Evolutionary conservation across 768 basidiomycete species (phyloP), one percentile per base, ranked within the genome.

Genomic region (Grammothele lineata): DNA sequence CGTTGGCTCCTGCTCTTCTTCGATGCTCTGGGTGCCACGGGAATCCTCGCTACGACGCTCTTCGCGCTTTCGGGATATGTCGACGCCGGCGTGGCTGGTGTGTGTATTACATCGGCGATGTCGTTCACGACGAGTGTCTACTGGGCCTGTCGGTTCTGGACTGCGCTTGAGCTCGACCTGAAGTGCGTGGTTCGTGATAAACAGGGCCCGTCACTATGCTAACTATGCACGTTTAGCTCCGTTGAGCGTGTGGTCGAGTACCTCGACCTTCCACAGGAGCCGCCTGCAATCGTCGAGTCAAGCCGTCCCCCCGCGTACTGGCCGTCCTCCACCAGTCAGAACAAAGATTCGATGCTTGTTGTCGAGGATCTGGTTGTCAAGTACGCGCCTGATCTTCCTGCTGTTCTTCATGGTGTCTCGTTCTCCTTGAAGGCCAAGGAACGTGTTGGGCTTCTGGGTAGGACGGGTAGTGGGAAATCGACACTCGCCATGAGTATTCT

Each of bases 181-280:
- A 87, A 87, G 85, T 87, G 59, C 10, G 83, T 72, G 23, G 0
- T 18, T 41, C 7, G 43, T 33, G 35, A 8, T 17, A 1, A 23
- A 22, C 5, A n/a, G 7, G 5, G 14, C 15, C 22, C 12, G 14
- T 37, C 14, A 19, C 10, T 24, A 4, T 21, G 35, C 39, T 22
- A 15, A 33, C 26, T 17, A 44, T 34, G 41, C 37, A 12, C 5
- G 23, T 18, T 7, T 43, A 90, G 87, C 69, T 86, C 89, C 11
- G 90, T 95, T 4, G 92, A 97, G 63, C 87, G 93, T 48, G 76
- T 94, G 12, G 81, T 91, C 6, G 92, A 95, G 71, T 95, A 94
- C 70, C 80, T 95, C 21, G 79, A 89, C 42, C 74, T 96, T 5
- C 91, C 91, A 0, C 89, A 92, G 62, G 92, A 95, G 60, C 86